Evolutionary conservation across 1,284 basidiomycete species (phyloP).

Genomic region (Puccinia coronata): DNA sequence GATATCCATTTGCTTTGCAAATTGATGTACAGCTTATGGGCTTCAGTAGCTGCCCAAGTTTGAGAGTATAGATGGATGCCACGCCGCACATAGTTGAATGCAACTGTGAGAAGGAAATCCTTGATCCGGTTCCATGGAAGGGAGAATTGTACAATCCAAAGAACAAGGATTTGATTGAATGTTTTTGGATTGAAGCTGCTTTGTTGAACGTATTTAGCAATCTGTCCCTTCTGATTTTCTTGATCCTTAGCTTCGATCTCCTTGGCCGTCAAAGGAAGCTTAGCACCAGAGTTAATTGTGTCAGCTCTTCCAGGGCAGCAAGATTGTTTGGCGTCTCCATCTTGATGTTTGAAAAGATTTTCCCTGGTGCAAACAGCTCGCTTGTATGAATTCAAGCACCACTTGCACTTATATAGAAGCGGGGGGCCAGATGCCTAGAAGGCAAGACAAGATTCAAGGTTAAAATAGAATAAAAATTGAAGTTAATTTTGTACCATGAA

Average conservation of each 20-base stretch:
- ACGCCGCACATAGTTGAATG: neutral
- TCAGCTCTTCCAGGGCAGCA: neutral
- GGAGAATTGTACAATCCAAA: neutral
- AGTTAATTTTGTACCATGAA: no score
- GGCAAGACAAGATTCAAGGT: no score
- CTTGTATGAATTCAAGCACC: neutral
- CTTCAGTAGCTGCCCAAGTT: constrained; percentile 15
- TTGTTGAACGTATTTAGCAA: neutral
- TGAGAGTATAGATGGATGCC: neutral
- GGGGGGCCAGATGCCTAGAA: neutral
- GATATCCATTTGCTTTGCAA: neutral
- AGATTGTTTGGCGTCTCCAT: neutral
- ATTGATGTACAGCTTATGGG: neutral
- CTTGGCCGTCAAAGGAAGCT: neutral
- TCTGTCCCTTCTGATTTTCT: neutral
- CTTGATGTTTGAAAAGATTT: constrained; percentile 11
- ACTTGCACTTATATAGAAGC: neutral
- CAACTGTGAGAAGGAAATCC: neutral
- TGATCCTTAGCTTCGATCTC: neutral
- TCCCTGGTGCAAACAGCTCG: no score
- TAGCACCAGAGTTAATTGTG: neutral
- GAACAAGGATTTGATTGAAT: neutral
- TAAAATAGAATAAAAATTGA: no score
- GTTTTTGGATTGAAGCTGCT: neutral
- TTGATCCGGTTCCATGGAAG: neutral